A percentile compares a stretch with the other conserved stretches of the same genome.
Evolutionary conservation across 2,329 filamentous ascomycete species (phyloP).

Genomic region (Anthostomella pinea): DNA sequence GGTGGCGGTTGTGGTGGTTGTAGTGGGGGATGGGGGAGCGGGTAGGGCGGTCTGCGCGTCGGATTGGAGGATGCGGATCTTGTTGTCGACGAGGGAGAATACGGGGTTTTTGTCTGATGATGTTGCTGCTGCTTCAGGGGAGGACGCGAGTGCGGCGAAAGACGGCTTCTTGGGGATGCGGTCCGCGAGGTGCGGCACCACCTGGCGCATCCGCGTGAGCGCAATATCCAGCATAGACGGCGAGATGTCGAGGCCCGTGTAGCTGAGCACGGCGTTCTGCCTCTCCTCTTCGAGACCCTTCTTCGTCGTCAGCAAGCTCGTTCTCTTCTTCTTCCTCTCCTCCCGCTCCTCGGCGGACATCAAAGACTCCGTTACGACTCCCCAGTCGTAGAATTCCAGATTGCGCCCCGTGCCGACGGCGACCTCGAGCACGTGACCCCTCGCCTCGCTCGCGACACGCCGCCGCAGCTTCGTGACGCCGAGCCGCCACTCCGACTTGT

Average conservation of each 20-base stretch:
- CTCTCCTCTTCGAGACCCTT: conserved; percentile 2
- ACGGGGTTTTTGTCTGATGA: conserved; percentile 5
- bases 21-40: conserved; percentile 33
- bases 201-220: conserved; percentile 46
- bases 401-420: conserved; percentile 63
- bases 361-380: conserved; percentile 22
- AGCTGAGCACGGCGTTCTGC: conserved; percentile 45
- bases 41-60: conserved; percentile 48
- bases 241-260: conserved; percentile 62
- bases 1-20: conserved; percentile 38
- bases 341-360: conserved; percentile 17
- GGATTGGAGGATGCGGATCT: conserved; percentile 46
- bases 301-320: conserved; percentile 12
- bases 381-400: conserved; percentile 58
- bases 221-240: conserved; percentile 59
- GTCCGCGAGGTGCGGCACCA: conserved; percentile 38
- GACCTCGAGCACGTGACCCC: conserved; percentile 60
- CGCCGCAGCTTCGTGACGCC: conserved; percentile 52
- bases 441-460: conserved; percentile 45
- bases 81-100: conserved; percentile 37
- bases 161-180: conserved; percentile 37
- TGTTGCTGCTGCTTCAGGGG: conserved; percentile 5
- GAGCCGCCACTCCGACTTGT: conserved; percentile 55
- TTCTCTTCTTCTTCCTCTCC: conserved; percentile 13
- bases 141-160: conserved; percentile 24